Evolutionary conservation across 2,329 filamentous ascomycete genomes (phyloP), one percentile per base, ranked within the genome.

Genomic region (Ceratocystis cacaofunesta): DNA sequence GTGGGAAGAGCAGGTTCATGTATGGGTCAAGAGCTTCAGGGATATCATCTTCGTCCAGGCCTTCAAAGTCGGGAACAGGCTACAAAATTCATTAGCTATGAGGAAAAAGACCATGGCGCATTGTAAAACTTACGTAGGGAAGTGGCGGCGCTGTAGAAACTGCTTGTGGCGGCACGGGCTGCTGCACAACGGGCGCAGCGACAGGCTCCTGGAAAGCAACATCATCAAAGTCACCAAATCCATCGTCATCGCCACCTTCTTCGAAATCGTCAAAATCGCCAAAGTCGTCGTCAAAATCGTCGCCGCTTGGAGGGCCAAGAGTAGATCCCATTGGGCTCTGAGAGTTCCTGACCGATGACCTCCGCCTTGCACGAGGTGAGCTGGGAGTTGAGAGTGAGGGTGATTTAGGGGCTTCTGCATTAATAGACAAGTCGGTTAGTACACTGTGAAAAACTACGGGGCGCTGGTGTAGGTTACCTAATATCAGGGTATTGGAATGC

Each of bases 211-310:
- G 82, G 72, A 90, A 90, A 46, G 80, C 85, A 12, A 57, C 50
- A 69, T 86, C 87, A 72, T 88, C 85, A 74, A 90, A 90, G 71
- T 89, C 86, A 71, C 84, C 83, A 75, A 86, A 86, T 70, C 82
- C 82, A 30, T 77, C 78, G 58, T 77, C 78, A 6, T 76, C 79
- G 69, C 78, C 80, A 61, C 81, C 82, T 70, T 85, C 82, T 70
- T 84, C 81, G 69, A 85, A 85, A 68, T 84, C 82, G 72, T 85
- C 82, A 74, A 83, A 85, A 68, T 84, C 82, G 72, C 85, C 82
- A 74, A 83, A 81, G 68, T 85, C 82, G 70, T 84, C 82, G 25
- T 79, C 82, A 71, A 82, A 83, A 52, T 79, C 80, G 68, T 73
- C 74, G 50, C 72, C 73, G 28, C 74, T 72, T 5, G 58, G 63